Conservation (phyloP, 257 asterid species). For the Nicotiana benthamiana region DNA sequence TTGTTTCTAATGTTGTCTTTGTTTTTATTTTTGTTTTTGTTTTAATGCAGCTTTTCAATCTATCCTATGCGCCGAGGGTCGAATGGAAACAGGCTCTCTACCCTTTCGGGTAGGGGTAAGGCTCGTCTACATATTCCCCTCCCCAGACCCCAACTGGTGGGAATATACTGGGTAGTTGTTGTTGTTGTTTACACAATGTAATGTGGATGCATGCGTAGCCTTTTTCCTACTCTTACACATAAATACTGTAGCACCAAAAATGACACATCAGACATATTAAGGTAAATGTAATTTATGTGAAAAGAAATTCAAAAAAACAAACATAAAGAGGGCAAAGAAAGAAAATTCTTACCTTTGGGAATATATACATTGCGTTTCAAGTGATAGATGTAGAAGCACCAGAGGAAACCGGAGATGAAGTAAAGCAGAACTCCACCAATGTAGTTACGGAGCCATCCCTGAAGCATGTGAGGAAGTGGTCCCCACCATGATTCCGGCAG, state of each 20-base stretch:
- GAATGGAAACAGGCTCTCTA: too few species aligned
- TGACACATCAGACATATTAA: too few species aligned
- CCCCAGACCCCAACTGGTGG: too few species aligned
- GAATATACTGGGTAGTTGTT: too few species aligned
- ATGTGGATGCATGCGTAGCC: neutral
- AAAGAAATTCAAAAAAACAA: neutral
- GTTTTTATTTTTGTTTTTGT: too few species aligned
- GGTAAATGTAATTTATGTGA: too few species aligned
- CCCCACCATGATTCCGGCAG: constrained; percentile 56
- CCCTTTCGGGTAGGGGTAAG: too few species aligned
- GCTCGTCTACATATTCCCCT: too few species aligned
- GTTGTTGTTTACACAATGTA: neutral
- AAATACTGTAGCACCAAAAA: neutral
- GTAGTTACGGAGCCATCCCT: constrained; percentile 85
- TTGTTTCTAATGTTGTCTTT: too few species aligned
- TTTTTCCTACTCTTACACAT: neutral
- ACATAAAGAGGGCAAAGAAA: neutral
- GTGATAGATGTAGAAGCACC: constrained; percentile 80
- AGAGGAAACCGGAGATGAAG: constrained; percentile 56
- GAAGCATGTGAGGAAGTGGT: constrained; percentile 57
- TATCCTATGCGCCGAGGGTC: too few species aligned
- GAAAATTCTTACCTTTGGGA: constrained; percentile 52
- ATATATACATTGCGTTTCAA: constrained; percentile 62
- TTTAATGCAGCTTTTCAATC: too few species aligned
- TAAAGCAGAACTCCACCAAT: constrained; percentile 68